phyloP scores from a whole-genome alignment of 129 eudicot species.

The Pulicaria dysenterica region DNA sequence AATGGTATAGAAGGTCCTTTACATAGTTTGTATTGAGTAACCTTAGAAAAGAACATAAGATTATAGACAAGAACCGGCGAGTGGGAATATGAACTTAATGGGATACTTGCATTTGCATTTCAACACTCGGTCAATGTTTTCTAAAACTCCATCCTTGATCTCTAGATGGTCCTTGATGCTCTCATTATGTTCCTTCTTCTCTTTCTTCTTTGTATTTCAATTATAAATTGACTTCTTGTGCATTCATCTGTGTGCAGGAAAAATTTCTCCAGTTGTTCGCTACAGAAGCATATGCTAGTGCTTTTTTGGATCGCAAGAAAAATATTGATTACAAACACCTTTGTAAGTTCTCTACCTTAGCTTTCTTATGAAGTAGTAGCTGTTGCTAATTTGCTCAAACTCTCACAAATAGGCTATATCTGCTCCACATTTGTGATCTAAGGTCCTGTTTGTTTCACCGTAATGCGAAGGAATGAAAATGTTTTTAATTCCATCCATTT shows the following conservation, averaged over 20 bases:
- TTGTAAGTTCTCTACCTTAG: conserved; percentile 45
- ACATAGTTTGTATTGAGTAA: background rate
- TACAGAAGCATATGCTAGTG: conserved; percentile 68
- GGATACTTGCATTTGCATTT: background rate
- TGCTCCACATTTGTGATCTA: background rate
- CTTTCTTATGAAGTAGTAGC: background rate
- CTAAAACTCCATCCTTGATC: background rate
- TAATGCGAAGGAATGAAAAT: too few relatives aligned
- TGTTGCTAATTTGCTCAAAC: conserved; percentile 4
- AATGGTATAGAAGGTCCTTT: background rate
- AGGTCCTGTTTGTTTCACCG: too few relatives aligned
- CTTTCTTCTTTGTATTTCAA: background rate
- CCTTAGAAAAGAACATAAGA: background rate
- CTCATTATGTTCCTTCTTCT: background rate
- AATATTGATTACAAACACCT: conserved; percentile 61
- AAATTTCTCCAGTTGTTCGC: conserved; percentile 74
- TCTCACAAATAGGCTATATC: background rate
- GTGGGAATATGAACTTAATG: background rate
- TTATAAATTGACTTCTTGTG: background rate
- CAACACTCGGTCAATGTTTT: background rate
- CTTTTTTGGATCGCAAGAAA: conserved; percentile 61
- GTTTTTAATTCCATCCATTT: too few relatives aligned
- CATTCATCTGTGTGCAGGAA: conserved; percentile 56
- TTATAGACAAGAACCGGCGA: background rate
- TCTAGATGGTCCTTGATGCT: background rate